Percentiles rank a stretch among this genome's conserved stretches.
These are phyloP conservation scores for Achaetomium macrosporum DNA, from an alignment of 2,329 filamentous ascomycete genomes.

Conservation along the genomic window DNA sequence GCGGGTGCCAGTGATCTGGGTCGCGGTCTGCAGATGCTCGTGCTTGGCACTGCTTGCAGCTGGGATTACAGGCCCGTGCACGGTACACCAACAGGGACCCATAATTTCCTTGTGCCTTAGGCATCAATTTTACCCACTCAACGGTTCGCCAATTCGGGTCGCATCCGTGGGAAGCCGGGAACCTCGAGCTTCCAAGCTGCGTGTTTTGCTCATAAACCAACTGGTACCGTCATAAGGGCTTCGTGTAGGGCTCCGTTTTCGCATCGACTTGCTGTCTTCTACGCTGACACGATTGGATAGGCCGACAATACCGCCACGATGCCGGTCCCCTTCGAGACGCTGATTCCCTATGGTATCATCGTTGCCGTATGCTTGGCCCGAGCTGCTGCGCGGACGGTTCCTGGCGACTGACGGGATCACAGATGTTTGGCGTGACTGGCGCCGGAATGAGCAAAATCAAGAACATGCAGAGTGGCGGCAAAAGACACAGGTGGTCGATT, in stretches of 20 bases:
- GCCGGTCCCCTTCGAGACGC: constrained; percentile 58
- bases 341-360: constrained; percentile 62
- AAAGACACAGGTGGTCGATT: constrained; percentile 53
- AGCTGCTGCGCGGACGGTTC: neutral
- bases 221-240: constrained; percentile 14
- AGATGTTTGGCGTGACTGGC: constrained; percentile 61
- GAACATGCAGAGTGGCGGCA: constrained; percentile 54
- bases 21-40: neutral
- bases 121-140: neutral
- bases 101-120: constrained; percentile 4
- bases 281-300: constrained; percentile 19
- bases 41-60: neutral
- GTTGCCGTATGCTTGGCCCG: constrained; percentile 43
- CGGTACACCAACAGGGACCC: no score
- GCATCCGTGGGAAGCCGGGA: neutral
- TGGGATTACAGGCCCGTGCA: no score
- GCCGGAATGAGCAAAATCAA: constrained; percentile 52
- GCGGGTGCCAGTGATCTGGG: neutral
- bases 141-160: constrained; percentile 11
- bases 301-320: constrained; percentile 36
- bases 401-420: constrained; percentile 8
- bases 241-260: constrained; percentile 15
- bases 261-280: neutral
- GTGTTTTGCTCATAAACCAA: constrained; percentile 14
- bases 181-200: constrained; percentile 14